phyloP scores from a whole-genome alignment of 148 eudicot species.

The Chenopodium quinoa region DNA sequence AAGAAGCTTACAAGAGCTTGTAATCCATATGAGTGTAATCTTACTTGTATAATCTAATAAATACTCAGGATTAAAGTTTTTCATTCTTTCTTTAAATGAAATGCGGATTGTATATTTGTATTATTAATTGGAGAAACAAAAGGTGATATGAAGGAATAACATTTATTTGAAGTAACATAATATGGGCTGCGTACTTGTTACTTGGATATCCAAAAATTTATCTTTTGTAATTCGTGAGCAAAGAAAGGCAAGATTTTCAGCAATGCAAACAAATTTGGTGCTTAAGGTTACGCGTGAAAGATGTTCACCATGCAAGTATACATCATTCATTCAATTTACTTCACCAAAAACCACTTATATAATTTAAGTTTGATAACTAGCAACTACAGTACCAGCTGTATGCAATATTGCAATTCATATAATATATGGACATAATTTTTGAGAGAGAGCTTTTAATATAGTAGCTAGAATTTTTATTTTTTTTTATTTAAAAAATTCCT shows the following conservation, averaged over 20 bases:
- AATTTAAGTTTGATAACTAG: not conserved
- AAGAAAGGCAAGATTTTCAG: not conserved
- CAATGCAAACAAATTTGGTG: conserved; percentile 4
- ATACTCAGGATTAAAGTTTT: too few species aligned
- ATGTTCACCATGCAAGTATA: conserved; percentile 17
- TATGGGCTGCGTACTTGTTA: too few species aligned
- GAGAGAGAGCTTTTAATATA: conserved; percentile 7
- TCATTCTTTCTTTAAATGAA: too few species aligned
- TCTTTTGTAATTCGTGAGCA: too few species aligned
- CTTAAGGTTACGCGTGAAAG: conserved; percentile 9
- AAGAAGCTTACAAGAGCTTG: too few species aligned
- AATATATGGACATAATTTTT: not conserved
- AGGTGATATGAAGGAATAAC: too few species aligned
- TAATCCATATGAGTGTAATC: too few species aligned
- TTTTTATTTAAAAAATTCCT: not conserved
- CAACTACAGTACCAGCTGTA: conserved; percentile 24
- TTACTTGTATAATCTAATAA: too few species aligned
- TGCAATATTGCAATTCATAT: conserved; percentile 1
- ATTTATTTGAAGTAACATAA: too few species aligned
- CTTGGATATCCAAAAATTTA: too few species aligned
- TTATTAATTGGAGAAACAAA: too few species aligned
- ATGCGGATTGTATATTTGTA: too few species aligned
- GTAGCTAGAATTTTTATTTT: not conserved
- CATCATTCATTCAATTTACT: conserved; percentile 23
- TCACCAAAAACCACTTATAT: conserved; percentile 1